A percentile compares a stretch with the other conserved stretches of the same genome.
These are phyloP conservation scores for sorghum (Sorghum bicolor) DNA, from an alignment of 176 grass and related monocot species.

Conservation along the genomic window Sorghum_bicolor_NCBIv3 NC_012870.2:17925001-17925500, in stretches of 20 bases:
- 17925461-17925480: not conserved
- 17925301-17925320: not conserved
- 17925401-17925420: not conserved
- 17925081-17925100: not conserved
- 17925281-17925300: not conserved
- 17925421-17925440: not conserved
- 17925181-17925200: not conserved
- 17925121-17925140: not conserved
- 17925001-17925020: not conserved
- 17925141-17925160: not conserved
- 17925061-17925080: not conserved
- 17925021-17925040: not conserved
- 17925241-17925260: not conserved
- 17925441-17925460: not conserved
- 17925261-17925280: not conserved
- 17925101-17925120: not conserved
- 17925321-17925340: not conserved
- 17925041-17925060: not conserved
- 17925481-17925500: not conserved
- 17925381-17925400: not conserved
- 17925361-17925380: not conserved
- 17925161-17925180: not conserved
- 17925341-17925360: not conserved
- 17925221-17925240: not conserved
- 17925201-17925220: not conserved